Base-by-base conservation (phyloP, 202 grass and related monocot species). In the Carex arenaria region DNA sequence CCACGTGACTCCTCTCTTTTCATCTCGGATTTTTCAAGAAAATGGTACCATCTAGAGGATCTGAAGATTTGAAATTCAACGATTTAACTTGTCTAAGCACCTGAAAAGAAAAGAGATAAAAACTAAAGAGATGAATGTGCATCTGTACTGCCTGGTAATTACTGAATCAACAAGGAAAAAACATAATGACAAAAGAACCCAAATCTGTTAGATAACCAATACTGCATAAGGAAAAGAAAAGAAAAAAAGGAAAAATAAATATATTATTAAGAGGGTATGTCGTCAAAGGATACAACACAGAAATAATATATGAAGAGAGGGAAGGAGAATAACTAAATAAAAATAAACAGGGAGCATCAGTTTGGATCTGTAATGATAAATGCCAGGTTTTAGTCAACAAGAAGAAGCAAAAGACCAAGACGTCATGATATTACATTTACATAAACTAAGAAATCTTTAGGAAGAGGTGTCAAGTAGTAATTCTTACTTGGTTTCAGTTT, bases 1-100 rank as follows among this genome's bases (percentile, higher is more conserved):
- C 91, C 91, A 78, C 87, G 89, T 47, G 95, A 89, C 17, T 94
- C 92, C 40, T 81, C 90, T 65, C 85, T 88, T 82, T 94, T 95
- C 54, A 80, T 92, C 47, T 83, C 67, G 72, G 62, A 57, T 71
- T 18, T 67, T 69, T 70, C 28, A 81, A 65, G n/a, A 64, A 65
- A 66, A 47, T 47, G 31, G 60, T 60, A 60, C 30, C 74, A 78
- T 78, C 23, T 60, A 4, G 30, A 78, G 74, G 19, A 81, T 67
- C 22, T 47, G 7, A 17, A 67, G 22, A 81, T 66, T 67, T 65
- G 43, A 40, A 82, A 59, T 28, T 28, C 8, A 22, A 67, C 38
- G 70, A 36, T 68, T 32, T 20, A 47, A 49, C 61, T 23, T n/a
- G 62, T 19, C 17, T 52, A 69, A 34, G 43, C 65, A 54, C 51